These are phyloP conservation scores for Lentinula guzmanii DNA, from an alignment of 768 basidiomycete genomes.

Conservation along the genomic window DNA sequence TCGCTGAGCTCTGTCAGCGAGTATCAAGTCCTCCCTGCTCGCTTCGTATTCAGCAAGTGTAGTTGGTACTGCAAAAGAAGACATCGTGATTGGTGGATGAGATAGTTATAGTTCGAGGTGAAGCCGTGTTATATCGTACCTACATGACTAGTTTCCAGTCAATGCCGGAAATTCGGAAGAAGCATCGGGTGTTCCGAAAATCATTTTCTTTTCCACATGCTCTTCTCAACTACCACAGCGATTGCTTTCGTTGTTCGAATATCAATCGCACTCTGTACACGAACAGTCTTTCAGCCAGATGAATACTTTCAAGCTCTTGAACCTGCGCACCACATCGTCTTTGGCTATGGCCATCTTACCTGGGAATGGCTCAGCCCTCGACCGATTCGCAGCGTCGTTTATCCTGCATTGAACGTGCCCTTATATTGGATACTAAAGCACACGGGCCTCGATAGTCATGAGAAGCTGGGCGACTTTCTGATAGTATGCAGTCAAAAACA, in stretches of 20 bases:
- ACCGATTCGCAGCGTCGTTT: conserved; percentile 77
- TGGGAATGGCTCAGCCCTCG: conserved; percentile 86
- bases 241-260: conserved; percentile 49
- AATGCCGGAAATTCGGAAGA: neutral
- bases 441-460: conserved; percentile 41
- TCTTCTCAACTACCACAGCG: conserved; percentile 7
- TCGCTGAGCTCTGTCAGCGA: conserved; percentile 43
- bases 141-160: neutral
- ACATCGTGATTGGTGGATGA: neutral
- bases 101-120: neutral
- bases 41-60: conserved; percentile 8
- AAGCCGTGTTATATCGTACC: too few species aligned
- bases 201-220: neutral
- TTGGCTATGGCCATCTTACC: conserved; percentile 86
- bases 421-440: conserved; percentile 66
- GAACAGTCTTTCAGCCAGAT: conserved; percentile 94
- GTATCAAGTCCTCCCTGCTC: conserved; percentile 16
- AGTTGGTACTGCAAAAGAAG: neutral
- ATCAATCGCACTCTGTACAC: conserved; percentile 59
- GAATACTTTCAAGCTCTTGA: conserved; percentile 96
- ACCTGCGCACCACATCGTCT: conserved; percentile 82
- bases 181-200: neutral
- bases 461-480: conserved; percentile 32
- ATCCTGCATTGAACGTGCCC: conserved; percentile 77
- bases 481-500: conserved; percentile 43